These are phyloP conservation scores for Brassica incana DNA, from an alignment of 345 rosid species.

Conservation along the genomic window DNA sequence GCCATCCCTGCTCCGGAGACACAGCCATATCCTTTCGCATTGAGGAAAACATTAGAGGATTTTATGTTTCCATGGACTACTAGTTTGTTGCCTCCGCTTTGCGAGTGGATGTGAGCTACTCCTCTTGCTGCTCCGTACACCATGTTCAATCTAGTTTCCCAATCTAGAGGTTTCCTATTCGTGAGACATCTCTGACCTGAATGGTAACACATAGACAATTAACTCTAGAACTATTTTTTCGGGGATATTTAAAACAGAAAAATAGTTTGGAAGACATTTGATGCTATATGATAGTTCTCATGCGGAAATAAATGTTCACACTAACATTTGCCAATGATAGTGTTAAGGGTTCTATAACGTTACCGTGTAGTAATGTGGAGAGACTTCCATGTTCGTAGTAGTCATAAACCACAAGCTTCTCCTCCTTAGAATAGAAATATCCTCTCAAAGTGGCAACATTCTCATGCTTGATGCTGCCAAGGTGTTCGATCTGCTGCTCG, in stretches of 20 bases:
- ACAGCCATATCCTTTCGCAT: background rate
- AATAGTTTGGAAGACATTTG: too few species aligned
- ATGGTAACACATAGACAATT: background rate
- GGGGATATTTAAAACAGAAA: too few species aligned
- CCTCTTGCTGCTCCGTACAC: background rate
- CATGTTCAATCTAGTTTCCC: background rate
- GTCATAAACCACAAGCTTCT: conserved; percentile 58
- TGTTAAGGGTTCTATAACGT: background rate
- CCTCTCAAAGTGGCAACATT: conserved; percentile 79
- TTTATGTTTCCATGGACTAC: background rate
- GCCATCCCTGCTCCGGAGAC: background rate
- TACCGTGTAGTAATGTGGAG: conserved; percentile 60
- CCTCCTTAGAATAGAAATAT: conserved; percentile 57
- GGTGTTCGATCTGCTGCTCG: conserved; percentile 81
- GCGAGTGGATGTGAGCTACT: background rate
- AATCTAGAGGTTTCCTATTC: background rate
- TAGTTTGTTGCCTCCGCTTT: background rate
- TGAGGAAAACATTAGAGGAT: background rate
- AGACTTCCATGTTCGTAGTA: conserved; percentile 67
- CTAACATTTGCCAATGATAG: too few species aligned
- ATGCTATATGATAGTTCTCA: too few species aligned
- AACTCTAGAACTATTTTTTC: too few species aligned
- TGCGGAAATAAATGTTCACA: too few species aligned
- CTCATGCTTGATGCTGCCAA: conserved; percentile 77
- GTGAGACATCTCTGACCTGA: background rate